A percentile compares a stretch with the other conserved stretches of the same genome.
Evolutionary conservation across 352 stramenopile genomes (phyloP).

Genomic region (Phytophthora fragariaefolia): DNA sequence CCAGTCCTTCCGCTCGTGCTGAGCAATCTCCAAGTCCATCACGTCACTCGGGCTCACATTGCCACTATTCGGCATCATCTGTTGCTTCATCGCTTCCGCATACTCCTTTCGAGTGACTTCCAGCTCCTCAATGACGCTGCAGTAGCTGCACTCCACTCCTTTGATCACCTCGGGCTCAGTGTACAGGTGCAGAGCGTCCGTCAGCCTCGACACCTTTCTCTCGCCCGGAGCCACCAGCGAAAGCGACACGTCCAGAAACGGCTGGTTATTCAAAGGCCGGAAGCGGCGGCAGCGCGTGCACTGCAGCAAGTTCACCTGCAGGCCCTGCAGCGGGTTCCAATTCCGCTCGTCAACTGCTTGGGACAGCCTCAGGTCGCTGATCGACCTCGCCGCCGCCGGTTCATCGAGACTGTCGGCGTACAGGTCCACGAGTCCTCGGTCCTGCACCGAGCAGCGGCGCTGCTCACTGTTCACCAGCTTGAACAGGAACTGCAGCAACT

Average conservation of each 20-base stretch:
- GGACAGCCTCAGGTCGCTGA: conserved; percentile 74
- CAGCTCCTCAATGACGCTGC: conserved; percentile 66
- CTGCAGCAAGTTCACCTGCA: conserved; percentile 84
- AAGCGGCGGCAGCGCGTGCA: conserved; percentile 71
- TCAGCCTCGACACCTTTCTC: conserved; percentile 48
- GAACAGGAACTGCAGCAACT: conserved; percentile 88
- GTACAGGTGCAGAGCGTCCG: conserved; percentile 68
- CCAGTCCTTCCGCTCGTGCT: conserved; percentile 72
- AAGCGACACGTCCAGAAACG: conserved; percentile 81
- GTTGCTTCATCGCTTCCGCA: conserved; percentile 25
- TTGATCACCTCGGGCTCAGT: conserved; percentile 74
- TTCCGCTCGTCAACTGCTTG: conserved; percentile 67
- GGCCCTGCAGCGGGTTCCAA: conserved; percentile 80
- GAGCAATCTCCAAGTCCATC: conserved; percentile 57
- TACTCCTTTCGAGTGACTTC: conserved; percentile 46
- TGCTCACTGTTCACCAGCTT: conserved; percentile 80
- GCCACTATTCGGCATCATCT: conserved; percentile 8
- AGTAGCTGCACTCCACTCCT: conserved; percentile 79
- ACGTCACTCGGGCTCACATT: conserved; percentile 24
- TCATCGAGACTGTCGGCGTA: conserved; percentile 24
- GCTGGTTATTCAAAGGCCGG: conserved; percentile 76
- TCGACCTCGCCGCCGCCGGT: conserved; percentile 38
- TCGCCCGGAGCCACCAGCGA: conserved; percentile 56
- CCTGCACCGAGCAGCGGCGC: conserved; percentile 51
- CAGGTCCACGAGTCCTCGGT: conserved; percentile 64